Evolutionary conservation across 1,284 basidiomycete genomes (phyloP).

Genomic region (Sporisorium graminicola): DNA sequence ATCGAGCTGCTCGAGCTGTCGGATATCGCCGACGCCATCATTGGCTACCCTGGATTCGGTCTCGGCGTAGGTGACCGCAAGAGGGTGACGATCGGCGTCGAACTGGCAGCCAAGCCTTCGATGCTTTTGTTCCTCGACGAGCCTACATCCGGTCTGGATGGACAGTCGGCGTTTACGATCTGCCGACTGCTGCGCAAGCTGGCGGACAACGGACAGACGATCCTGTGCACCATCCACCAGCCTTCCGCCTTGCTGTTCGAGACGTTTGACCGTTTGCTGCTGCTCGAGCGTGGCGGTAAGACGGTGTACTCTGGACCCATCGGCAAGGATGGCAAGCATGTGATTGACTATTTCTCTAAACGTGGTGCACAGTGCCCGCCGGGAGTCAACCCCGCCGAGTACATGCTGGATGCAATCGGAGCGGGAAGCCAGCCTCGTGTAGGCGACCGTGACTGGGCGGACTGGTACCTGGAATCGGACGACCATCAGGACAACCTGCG

Average conservation of each 20-base stretch:
- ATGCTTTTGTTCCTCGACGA: conserved; percentile 74
- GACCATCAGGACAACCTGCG: conserved; percentile 68
- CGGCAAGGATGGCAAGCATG: conserved; percentile 72
- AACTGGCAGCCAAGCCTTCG: conserved; percentile 82
- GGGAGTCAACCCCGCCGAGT: conserved; percentile 74
- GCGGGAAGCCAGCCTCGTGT: conserved; percentile 66
- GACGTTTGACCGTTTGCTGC: conserved; percentile 77
- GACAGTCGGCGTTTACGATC: conserved; percentile 89
- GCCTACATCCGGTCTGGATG: conserved; percentile 84
- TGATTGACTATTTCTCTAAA: conserved; percentile 74
- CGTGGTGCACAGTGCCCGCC: conserved; percentile 73
- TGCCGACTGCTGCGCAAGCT: conserved; percentile 82
- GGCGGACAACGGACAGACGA: conserved; percentile 85
- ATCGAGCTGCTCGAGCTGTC: conserved; percentile 83
- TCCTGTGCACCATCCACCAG: conserved; percentile 75
- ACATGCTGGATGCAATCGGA: conserved; percentile 70
- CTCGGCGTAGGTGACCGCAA: conserved; percentile 77
- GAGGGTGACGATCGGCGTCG: conserved; percentile 79
- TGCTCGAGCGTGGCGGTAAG: conserved; percentile 65
- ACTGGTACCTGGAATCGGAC: conserved; percentile 69
- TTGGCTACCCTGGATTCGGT: conserved; percentile 73
- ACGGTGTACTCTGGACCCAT: conserved; percentile 76
- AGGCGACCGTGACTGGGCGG: conserved; percentile 69
- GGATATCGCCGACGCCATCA: conserved; percentile 79
- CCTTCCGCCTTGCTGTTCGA: conserved; percentile 76